Base-by-base conservation (phyloP, 2,329 filamentous ascomycete species). In the Endoconidiophora laricicola region DNA sequence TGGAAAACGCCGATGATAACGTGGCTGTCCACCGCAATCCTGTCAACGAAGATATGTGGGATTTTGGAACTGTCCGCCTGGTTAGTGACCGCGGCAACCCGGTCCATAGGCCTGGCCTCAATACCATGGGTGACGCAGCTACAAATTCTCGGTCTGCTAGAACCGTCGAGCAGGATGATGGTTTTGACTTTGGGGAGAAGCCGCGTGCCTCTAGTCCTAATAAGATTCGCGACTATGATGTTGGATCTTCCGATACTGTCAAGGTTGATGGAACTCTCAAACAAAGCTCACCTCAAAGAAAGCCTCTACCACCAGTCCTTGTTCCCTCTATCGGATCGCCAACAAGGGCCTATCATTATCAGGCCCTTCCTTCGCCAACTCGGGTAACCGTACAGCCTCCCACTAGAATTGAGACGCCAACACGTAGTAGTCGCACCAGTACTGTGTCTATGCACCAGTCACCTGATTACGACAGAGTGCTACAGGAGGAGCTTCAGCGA, bases 51-150 rank as follows among this genome's bases (percentile, higher is more conserved):
- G 91, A 96, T 62, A 78, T 96, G 61, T 98, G 91, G 91, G 91
- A 98, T 63, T 98, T 98, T 68, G 91, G 91, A 41, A 98, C 91
- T 0, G 86, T 98, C 48, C 76, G 88, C 51, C 80, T 93, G 4
- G 79, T 81, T n/a, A 76, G 74, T 29, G 78, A 81, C 49, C 73
- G 77, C 24, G 78, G 79, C 54, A 73, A 72, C 26, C 60, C 76
- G 1, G 60, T 74, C 6, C 66, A 66, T 43, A 67, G 77, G 44
- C 71, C 72, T 0, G 81, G 81, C 2, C 68, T 78, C 14, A 73
- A 82, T 57, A 71, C 79, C 0, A 78, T 94, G 79, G 87, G 85
- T 56, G 85, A 88, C 54, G 81, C 83, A 29, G 82, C 81, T 10
- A 80, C 83, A 16, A 94, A 94, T 61, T 77, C 83, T 16, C 75